Evolutionary conservation across 2,329 filamentous ascomycete species (phyloP).

Genomic region (Septoria petroselini): DNA sequence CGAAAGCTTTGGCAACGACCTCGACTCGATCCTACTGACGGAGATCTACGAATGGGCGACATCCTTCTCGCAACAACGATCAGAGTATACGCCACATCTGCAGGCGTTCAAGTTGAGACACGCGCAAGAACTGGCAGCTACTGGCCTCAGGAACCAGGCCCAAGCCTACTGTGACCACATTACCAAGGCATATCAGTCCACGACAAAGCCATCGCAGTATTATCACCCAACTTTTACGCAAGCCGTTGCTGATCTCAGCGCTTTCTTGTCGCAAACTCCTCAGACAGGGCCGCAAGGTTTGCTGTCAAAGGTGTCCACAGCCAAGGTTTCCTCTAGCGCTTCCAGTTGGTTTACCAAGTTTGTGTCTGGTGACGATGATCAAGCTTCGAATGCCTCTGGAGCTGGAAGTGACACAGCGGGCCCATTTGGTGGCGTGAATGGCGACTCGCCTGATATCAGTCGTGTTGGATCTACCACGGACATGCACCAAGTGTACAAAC

Average conservation of each 20-base stretch:
- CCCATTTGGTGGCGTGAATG: slow-evolving; percentile 73
- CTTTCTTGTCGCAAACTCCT: slow-evolving; percentile 78
- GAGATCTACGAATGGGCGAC: slow-evolving; percentile 92
- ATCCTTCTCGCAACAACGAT: slow-evolving; percentile 57
- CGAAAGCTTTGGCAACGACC: slow-evolving; percentile 73
- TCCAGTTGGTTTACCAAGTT: slow-evolving; percentile 96
- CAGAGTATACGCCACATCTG: slow-evolving; percentile 67
- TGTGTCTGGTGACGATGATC: slow-evolving; percentile 83
- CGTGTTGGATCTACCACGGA: slow-evolving; percentile 68
- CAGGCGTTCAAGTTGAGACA: slow-evolving; percentile 89
- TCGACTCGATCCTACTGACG: slow-evolving; percentile 86
- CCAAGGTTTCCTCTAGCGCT: slow-evolving; percentile 87
- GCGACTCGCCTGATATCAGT: slow-evolving; percentile 52
- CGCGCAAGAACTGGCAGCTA: slow-evolving; percentile 77
- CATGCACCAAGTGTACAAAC: slow-evolving; percentile 57
- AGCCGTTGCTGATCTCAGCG: slow-evolving; percentile 77
- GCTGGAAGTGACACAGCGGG: slow-evolving; percentile 36
- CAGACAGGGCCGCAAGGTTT: slow-evolving; percentile 68
- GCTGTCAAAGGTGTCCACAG: slow-evolving; percentile 94
- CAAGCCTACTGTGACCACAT: slow-evolving; percentile 90
- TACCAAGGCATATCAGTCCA: slow-evolving; percentile 68
- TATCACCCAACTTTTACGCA: slow-evolving; percentile 72
- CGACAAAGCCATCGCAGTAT: slow-evolving; percentile 81
- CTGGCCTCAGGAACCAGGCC: slow-evolving; percentile 77
- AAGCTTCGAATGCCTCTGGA: slow-evolving; percentile 55